Percentiles rank a stretch among this genome's conserved stretches.
Evolutionary conservation across 2,329 filamentous ascomycete species (phyloP).

Genomic region (Leptographium wingfieldii): DNA sequence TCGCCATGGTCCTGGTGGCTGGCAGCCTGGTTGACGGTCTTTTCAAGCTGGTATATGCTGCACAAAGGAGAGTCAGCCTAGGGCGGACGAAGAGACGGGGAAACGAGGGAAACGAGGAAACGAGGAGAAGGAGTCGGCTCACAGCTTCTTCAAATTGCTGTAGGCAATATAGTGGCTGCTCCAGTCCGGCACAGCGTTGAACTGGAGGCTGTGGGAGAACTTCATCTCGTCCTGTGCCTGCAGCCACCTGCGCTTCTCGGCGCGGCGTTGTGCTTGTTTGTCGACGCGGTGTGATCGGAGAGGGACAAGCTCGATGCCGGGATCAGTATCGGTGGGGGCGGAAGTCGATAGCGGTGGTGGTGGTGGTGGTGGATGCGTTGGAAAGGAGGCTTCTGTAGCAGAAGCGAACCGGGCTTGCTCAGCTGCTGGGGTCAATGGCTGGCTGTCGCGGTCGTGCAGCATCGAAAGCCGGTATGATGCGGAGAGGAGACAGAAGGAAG

Average conservation of each 20-base stretch:
- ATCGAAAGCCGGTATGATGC: not conserved
- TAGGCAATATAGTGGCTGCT: slow-evolving; percentile 96
- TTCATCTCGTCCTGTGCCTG: slow-evolving; percentile 83
- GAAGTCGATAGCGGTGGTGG: not conserved
- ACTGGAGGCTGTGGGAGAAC: slow-evolving; percentile 98
- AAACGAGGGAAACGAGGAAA: not conserved
- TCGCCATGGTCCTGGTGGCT: slow-evolving; percentile 52
- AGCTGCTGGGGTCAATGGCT: not conserved
- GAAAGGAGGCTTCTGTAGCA: not conserved
- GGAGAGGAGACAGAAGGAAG: not conserved
- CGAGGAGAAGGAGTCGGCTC: not conserved
- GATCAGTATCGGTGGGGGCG: not conserved
- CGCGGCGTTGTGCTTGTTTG: not conserved
- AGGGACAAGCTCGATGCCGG: slow-evolving; percentile 2
- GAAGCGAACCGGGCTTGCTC: not conserved
- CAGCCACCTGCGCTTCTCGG: slow-evolving; percentile 53
- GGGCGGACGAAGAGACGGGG: not conserved
- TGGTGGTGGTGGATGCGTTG: not conserved
- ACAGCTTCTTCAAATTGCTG: slow-evolving; percentile 98
- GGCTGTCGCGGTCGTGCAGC: not conserved
- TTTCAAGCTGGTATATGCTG: slow-evolving; percentile 92
- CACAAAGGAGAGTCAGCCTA: too few species aligned
- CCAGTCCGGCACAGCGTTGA: slow-evolving; percentile 99
- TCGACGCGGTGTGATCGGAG: not conserved
- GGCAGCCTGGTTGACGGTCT: slow-evolving; percentile 47